Percentiles rank a stretch among this genome's conserved stretches.
phyloP scores from a whole-genome alignment of 2,329 filamentous ascomycete species.

The Fusarium cyanostomum region DNA sequence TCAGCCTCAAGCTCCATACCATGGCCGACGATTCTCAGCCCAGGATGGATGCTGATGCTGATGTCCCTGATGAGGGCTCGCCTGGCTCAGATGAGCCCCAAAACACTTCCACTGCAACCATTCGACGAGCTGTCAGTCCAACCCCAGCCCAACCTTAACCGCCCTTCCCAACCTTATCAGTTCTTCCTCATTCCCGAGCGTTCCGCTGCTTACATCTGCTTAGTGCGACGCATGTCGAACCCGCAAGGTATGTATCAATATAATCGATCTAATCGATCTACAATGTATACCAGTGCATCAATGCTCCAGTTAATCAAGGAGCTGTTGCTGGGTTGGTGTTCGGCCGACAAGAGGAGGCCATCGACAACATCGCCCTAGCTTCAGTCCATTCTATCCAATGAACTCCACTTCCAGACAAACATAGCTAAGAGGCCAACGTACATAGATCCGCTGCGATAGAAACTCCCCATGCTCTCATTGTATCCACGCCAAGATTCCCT shows the following conservation, averaged over 20 bases:
- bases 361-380: neutral
- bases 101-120: constrained; percentile 28
- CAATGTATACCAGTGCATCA: neutral
- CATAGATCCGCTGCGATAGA: constrained; percentile 51
- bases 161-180: neutral
- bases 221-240: constrained; percentile 48
- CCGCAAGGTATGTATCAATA: constrained; percentile 43
- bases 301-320: neutral
- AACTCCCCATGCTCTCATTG: constrained; percentile 51
- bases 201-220: constrained; percentile 21
- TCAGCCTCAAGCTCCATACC: neutral
- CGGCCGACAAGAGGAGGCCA: neutral
- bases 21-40: constrained; percentile 31
- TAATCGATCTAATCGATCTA: constrained; percentile 25
- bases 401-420: neutral
- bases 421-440: constrained; percentile 11
- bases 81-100: constrained; percentile 33
- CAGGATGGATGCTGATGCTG: constrained; percentile 25
- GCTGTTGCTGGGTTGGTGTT: neutral
- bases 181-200: neutral
- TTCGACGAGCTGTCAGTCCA: constrained; percentile 41
- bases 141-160: neutral
- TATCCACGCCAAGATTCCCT: constrained; percentile 50
- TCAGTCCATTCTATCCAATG: neutral
- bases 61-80: constrained; percentile 32